Base-by-base conservation (phyloP, 2,329 filamentous ascomycete genomes). In the Lanzia echinophila region DNA sequence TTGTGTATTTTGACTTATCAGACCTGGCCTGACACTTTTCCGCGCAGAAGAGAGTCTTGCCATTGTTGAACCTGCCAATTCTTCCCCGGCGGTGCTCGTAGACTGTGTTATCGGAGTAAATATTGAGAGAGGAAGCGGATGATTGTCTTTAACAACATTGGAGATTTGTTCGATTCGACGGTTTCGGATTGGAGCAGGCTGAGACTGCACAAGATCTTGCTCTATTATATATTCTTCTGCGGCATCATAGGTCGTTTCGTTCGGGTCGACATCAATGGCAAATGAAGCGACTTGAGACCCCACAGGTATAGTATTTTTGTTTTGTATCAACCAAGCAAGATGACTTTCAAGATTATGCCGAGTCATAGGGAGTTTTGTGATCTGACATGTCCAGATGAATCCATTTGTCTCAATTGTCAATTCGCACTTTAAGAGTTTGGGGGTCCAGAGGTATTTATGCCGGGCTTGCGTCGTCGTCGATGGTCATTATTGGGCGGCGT, bases 261-360 rank as follows among this genome's bases (percentile, higher is more conserved):
- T 58, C 20, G 45, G 48, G 54, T 43, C 47, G 22, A 51, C 41
- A 17, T 47, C 28, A 32, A 15, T 32, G 42, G 51, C 54, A 22
- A 47, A 38, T 24, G 22, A 22, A 49, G 42, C 46, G 19, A 48
- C 51, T 44, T 56, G 53, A 50, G 56, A 56, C 50, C 50, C 53
- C 53, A 50, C 57, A 28, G 62, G 58, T 34, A 58, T 58, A 62
- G 60, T 59, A 50, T 64, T 59, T 61, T 62, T 55, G 49, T 58
- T 58, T 41, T 62, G 60, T 48, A 68, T 60, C 51, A 69, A 63
- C 67, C 67, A 69, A 54, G 65, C 62, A 56, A 68, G 64, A 50
- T 69, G 67, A 60, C 41, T 52, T 56, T 62, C 58, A 41, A 69
- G 63, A 60, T 69, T 69, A 60, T 69, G 61, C 56, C 63, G 62